phyloP scores from a whole-genome alignment of 495 filamentous ascomycete species.

The Lophiostoma macrostomum region DNA sequence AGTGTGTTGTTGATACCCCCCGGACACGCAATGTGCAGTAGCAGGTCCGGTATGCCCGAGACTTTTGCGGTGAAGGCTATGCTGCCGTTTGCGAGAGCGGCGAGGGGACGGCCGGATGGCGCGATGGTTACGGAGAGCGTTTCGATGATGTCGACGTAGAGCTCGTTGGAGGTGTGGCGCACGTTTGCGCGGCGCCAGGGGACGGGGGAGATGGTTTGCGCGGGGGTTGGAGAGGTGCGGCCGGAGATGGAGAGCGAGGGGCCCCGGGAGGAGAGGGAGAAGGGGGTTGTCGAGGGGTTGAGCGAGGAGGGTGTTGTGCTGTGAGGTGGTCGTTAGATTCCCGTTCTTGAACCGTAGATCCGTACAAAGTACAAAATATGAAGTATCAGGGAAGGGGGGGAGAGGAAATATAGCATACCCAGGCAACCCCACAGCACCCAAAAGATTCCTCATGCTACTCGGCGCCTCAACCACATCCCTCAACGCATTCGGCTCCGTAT shows the following conservation, averaged over 20 bases:
- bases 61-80: constrained; percentile 95
- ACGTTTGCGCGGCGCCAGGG: constrained; percentile 93
- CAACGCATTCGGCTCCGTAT: constrained; percentile 89
- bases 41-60: constrained; percentile 86
- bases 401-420: constrained; percentile 47
- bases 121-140: constrained; percentile 81
- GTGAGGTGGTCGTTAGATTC: background rate
- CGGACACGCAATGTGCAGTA: constrained; percentile 73
- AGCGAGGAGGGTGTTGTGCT: constrained; percentile 45
- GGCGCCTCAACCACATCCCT: constrained; percentile 89
- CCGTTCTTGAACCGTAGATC: too few species aligned
- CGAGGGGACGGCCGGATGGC: constrained; percentile 80
- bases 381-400: too few species aligned
- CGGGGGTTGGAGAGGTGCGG: constrained; percentile 35
- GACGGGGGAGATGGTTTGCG: constrained; percentile 49
- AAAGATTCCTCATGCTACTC: constrained; percentile 80
- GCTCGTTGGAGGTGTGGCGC: constrained; percentile 91
- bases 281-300: constrained; percentile 10
- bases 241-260: constrained; percentile 3
- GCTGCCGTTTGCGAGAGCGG: constrained; percentile 84
- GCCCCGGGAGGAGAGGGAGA: constrained; percentile 28
- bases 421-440: constrained; percentile 83
- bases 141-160: constrained; percentile 96
- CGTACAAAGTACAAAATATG: background rate
- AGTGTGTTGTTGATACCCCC: constrained; percentile 67